Conservation (phyloP, 305 asterid genomes). For the Fraxinus angustifolia region DNA sequence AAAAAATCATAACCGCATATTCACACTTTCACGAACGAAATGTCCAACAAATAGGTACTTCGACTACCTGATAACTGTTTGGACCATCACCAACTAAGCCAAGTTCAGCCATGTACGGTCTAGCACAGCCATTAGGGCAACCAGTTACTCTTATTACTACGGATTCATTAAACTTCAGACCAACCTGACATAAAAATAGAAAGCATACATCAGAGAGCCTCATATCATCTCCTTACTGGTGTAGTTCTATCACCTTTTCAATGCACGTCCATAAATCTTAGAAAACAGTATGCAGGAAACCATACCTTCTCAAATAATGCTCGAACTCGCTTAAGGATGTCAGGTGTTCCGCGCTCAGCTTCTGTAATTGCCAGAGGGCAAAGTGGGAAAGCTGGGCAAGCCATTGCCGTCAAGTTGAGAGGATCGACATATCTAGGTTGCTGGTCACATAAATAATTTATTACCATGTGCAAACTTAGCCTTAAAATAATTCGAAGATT, state of each 20-base stretch:
- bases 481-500: constrained; percentile 17
- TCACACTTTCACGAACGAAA: background rate
- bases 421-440: constrained; percentile 92
- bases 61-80: constrained; percentile 80
- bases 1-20: background rate
- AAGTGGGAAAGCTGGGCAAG: constrained; percentile 96
- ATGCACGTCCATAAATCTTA: background rate
- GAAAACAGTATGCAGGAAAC: background rate
- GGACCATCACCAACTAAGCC: constrained; percentile 97
- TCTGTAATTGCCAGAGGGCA: constrained; percentile 92
- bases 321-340: constrained; percentile 78
- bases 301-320: constrained; percentile 77
- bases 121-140: constrained; percentile 97
- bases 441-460: constrained; percentile 37
- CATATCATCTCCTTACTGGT: background rate
- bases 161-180: constrained; percentile 78
- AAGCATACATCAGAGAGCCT: constrained; percentile 9
- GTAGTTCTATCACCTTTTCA: background rate
- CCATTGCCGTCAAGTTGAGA: constrained; percentile 88
- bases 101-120: constrained; percentile 99
- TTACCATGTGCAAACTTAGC: constrained; percentile 6
- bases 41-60: background rate
- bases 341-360: constrained; percentile 98
- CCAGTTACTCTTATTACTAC: constrained; percentile 87
- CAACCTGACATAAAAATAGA: constrained; percentile 56